A percentile compares a stretch with the other conserved stretches of the same genome.
Evolutionary conservation across 2,329 filamentous ascomycete genomes (phyloP).

Genomic region (Colletotrichum coccodes): DNA sequence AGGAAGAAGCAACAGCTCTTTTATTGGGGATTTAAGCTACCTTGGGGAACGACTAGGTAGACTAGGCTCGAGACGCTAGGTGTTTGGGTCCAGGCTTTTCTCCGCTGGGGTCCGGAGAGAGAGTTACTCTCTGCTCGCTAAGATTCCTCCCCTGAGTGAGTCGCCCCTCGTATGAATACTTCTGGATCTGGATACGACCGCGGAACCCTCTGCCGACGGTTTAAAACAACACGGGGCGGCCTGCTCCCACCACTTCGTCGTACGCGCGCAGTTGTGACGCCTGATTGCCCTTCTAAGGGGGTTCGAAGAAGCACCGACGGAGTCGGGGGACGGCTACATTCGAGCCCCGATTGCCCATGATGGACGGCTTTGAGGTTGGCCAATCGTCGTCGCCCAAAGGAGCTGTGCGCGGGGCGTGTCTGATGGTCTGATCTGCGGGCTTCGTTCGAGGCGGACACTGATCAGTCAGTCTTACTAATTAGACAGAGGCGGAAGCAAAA

Average conservation of each 20-base stretch:
- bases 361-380: background rate
- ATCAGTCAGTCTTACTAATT: background rate
- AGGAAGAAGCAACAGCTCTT: background rate
- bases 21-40: background rate
- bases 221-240: background rate
- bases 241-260: background rate
- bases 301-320: background rate
- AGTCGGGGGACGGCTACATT: background rate
- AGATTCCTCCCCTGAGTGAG: background rate
- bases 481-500: too few species aligned
- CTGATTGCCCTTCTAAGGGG: background rate
- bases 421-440: background rate
- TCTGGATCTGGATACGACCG: background rate
- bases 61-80: slow-evolving; percentile 15
- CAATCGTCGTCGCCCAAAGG: background rate
- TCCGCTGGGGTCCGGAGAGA: background rate
- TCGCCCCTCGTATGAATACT: background rate
- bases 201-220: background rate
- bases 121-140: slow-evolving; percentile 8
- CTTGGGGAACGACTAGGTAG: background rate
- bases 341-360: background rate
- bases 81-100: slow-evolving; percentile 8
- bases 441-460: background rate
- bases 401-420: background rate
- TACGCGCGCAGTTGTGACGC: background rate